Evolutionary conservation across 2,329 filamentous ascomycete species (phyloP).

Genomic region (Parastagonospora nodorum): DNA sequence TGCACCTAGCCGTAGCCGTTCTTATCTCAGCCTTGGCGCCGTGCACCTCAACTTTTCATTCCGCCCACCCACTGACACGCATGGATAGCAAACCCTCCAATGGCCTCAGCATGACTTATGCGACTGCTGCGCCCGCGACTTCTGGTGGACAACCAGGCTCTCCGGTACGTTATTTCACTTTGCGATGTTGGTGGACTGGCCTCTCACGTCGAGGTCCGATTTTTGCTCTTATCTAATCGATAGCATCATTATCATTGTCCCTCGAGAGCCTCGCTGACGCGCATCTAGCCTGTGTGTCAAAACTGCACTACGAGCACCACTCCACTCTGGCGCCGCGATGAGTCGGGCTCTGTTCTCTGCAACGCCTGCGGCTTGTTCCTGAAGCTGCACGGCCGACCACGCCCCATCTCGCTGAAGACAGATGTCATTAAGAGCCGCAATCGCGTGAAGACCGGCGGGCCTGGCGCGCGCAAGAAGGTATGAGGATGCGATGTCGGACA

Average conservation of each 20-base stretch:
- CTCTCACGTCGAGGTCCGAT: conserved; percentile 16
- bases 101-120: conserved; percentile 63
- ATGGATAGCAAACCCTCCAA: conserved; percentile 46
- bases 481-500: neutral
- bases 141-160: conserved; percentile 66
- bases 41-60: conserved; percentile 39
- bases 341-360: conserved; percentile 92
- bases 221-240: conserved; percentile 50
- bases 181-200: conserved; percentile 46
- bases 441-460: conserved; percentile 85
- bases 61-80: conserved; percentile 25
- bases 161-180: conserved; percentile 55
- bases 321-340: conserved; percentile 95
- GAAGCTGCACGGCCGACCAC: conserved; percentile 90
- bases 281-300: conserved; percentile 82
- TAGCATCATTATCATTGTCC: conserved; percentile 28
- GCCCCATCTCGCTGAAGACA: conserved; percentile 95
- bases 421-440: conserved; percentile 99
- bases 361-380: conserved; percentile 98
- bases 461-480: conserved; percentile 85
- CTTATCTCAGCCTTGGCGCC: conserved; percentile 41
- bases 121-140: conserved; percentile 68
- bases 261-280: conserved; percentile 13
- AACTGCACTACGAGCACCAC: conserved; percentile 97
- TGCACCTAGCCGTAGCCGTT: conserved; percentile 23